A percentile compares a stretch with the other conserved stretches of the same genome.
Evolutionary conservation across 495 filamentous ascomycete genomes (phyloP).

Genomic region (Penicillium turbatum): DNA sequence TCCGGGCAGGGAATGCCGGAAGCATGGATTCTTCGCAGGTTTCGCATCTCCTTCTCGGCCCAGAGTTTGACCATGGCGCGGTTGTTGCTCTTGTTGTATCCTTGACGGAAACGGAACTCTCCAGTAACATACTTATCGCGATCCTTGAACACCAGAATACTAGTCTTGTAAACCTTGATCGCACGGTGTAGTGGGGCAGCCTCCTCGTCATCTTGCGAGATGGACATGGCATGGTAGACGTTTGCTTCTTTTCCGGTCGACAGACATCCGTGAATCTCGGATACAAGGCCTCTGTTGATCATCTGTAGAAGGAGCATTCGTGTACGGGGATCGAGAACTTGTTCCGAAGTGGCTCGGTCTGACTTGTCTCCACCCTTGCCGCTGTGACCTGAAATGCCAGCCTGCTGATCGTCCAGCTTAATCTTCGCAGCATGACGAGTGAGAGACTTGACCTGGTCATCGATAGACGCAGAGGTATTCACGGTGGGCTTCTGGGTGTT

Average conservation of each 20-base stretch:
- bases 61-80: slow-evolving; percentile 95
- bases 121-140: slow-evolving; percentile 90
- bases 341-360: slow-evolving; percentile 88
- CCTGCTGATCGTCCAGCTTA: slow-evolving; percentile 64
- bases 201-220: slow-evolving; percentile 41
- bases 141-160: slow-evolving; percentile 95
- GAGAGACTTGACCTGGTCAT: slow-evolving; percentile 81
- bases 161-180: slow-evolving; percentile 98
- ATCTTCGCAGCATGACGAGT: slow-evolving; percentile 88
- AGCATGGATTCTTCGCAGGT: slow-evolving; percentile 73
- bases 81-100: slow-evolving; percentile 88
- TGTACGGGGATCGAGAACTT: slow-evolving; percentile 89
- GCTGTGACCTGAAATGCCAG: slow-evolving; percentile 49
- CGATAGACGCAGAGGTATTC: slow-evolving; percentile 71
- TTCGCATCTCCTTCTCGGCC: slow-evolving; percentile 98
- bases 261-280: slow-evolving; percentile 85
- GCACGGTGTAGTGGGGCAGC: slow-evolving; percentile 60
- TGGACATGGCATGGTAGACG: slow-evolving; percentile 76
- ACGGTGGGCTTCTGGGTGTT: slow-evolving; percentile 81
- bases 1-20: slow-evolving; percentile 89
- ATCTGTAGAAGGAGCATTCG: slow-evolving; percentile 93
- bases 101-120: slow-evolving; percentile 76
- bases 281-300: slow-evolving; percentile 79
- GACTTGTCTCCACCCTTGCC: slow-evolving; percentile 65
- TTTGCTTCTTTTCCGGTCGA: slow-evolving; percentile 98